These are phyloP conservation scores for Stachybotrys echinatus DNA, from an alignment of 2,329 filamentous ascomycete species.

Conservation along the genomic window DNA sequence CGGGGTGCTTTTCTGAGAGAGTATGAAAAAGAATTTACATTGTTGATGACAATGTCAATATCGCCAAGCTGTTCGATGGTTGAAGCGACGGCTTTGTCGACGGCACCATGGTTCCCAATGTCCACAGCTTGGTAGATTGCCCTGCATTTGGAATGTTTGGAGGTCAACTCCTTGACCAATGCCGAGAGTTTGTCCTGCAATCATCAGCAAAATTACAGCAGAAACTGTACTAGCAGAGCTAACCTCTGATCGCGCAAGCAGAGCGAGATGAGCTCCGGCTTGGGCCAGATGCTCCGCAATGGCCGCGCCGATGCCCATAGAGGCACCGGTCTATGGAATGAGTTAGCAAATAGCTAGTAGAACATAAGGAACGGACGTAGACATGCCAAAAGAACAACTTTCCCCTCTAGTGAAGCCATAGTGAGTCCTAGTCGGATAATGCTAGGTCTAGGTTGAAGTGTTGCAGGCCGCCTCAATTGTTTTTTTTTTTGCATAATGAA, in stretches of 20 bases:
- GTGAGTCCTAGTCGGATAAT: neutral
- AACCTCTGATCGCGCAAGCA: constrained; percentile 30
- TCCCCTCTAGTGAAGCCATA: neutral
- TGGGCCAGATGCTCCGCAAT: constrained; percentile 33
- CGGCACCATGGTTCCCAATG: constrained; percentile 22
- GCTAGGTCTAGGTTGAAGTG: neutral
- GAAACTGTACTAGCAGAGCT: neutral
- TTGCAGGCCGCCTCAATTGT: neutral
- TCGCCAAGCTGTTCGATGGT: constrained; percentile 24
- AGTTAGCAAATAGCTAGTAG: neutral
- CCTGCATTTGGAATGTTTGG: constrained; percentile 6
- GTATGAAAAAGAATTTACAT: constrained; percentile 15
- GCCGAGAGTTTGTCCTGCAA: constrained; percentile 15
- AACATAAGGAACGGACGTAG: neutral
- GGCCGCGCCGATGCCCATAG: constrained; percentile 40
- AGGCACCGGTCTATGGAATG: constrained; percentile 26
- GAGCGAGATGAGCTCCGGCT: constrained; percentile 33
- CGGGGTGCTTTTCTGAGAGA: neutral
- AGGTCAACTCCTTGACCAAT: constrained; percentile 11
- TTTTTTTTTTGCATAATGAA: neutral
- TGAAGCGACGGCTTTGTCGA: constrained; percentile 21
- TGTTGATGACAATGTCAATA: constrained; percentile 42
- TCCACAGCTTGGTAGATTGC: constrained; percentile 15
- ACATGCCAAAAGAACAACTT: neutral
- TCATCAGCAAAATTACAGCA: neutral